Evolutionary conservation across 352 stramenopile genomes (phyloP).

Genomic region (Blastocystis sp.): DNA sequence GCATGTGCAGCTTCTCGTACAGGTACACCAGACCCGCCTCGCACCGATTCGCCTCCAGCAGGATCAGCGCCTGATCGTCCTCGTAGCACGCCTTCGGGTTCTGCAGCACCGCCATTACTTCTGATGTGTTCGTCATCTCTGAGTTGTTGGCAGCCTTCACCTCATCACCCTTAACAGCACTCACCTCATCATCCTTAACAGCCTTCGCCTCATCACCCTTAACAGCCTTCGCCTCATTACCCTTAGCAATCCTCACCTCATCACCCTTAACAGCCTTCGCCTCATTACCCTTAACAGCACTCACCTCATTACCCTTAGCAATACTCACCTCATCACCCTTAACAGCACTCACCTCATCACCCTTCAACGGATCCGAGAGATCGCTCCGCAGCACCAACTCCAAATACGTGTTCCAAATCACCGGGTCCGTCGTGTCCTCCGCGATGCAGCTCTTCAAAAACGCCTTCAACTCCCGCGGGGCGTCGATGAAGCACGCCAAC

Average conservation of each 20-base stretch:
- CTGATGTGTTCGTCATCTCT: background rate
- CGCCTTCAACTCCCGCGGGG: constrained; percentile 30
- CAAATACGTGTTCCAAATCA: constrained; percentile 80
- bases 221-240: too few species aligned
- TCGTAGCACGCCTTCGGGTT: constrained; percentile 85
- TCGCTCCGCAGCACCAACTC: constrained; percentile 75
- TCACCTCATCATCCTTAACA: background rate
- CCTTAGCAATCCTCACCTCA: too few species aligned
- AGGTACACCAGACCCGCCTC: constrained; percentile 86
- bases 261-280: too few species aligned
- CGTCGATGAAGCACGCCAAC: constrained; percentile 44
- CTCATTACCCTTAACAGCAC: too few species aligned
- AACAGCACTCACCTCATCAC: background rate
- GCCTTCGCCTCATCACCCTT: too few species aligned
- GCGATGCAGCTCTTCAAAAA: constrained; percentile 14
- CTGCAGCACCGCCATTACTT: constrained; percentile 82
- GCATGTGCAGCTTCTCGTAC: constrained; percentile 88
- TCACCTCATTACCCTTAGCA: too few species aligned
- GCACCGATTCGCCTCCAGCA: constrained; percentile 84
- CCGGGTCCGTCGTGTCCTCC: background rate
- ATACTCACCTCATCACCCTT: too few species aligned
- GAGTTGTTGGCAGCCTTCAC: background rate
- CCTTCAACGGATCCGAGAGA: background rate
- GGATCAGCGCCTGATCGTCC: constrained; percentile 85
- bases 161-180: background rate